Evolutionary conservation across 192 early-diverging fungal genomes (phyloP), one percentile per base, ranked within the genome.

Genomic region (Cetraspora pellucida): DNA sequence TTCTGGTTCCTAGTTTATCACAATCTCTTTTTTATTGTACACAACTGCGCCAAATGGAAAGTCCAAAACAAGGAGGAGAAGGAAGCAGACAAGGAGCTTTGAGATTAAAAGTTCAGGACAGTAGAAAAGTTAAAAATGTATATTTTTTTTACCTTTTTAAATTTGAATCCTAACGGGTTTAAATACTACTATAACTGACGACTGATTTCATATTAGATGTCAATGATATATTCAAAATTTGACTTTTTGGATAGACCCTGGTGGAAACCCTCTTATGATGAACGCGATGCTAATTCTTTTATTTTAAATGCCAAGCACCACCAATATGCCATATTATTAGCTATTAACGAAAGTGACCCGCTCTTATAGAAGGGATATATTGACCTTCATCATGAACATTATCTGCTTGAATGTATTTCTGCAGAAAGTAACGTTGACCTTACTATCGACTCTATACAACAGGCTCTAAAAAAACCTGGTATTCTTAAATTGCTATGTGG

Each of bases 231-330:
- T 73, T 73, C 54, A 14, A 59, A 44, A 0, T 73, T 73, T 73
- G 37, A 73, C 54, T 57, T 58, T n/a, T 23, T 59, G 55, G 14
- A 59, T 44, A 59, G 37, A 73, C 19, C 31, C 21, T 58, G 71
- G 71, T 73, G 54, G 71, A 73, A 30, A 14, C 31, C n/a, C 50
- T 28, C 23, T 73, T 73, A 37, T 58, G 54, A 73, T 73, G 71
- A 73, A 0, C 71, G 37, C 13, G 25, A 45, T 73, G n/a, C 55
- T 58, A 17, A 45, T 16, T 59, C 43, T 59, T 73, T 73, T 17
- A 5, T 73, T 31, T 44, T 11, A 73, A 45, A 21, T 45, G 52
- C 44, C 65, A 67, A 67, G 65, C 65, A 17, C 65, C 27, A 31
- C 31, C 71, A 73, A 73, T 31, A 73, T 27, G 71, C 30, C n/a